phyloP scores from a whole-genome alignment of 1,139 yeast species.

The Geotrichum fermentans region DNA sequence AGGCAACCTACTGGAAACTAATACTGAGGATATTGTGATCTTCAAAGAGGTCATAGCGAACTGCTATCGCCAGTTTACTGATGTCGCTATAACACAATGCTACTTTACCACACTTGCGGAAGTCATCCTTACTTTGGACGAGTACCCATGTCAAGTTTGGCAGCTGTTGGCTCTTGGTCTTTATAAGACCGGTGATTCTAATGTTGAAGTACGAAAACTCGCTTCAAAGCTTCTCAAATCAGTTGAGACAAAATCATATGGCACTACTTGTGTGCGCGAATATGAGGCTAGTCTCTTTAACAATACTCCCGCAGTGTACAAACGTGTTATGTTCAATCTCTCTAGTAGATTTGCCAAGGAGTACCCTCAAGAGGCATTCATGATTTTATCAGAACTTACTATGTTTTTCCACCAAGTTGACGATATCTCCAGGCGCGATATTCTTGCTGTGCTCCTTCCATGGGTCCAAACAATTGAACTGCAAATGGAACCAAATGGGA shows the following conservation, averaged over 20 bases:
- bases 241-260: conserved; percentile 52
- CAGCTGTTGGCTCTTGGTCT: conserved; percentile 61
- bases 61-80: conserved; percentile 50
- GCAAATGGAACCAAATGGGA: conserved; percentile 46
- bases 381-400: conserved; percentile 67
- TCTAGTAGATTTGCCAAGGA: conserved; percentile 58
- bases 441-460: conserved; percentile 74
- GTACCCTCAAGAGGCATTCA: conserved; percentile 54
- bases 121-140: conserved; percentile 46
- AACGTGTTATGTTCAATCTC: conserved; percentile 66
- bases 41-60: conserved; percentile 60
- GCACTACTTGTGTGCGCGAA: conserved; percentile 44
- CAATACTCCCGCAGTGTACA: conserved; percentile 66
- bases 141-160: conserved; percentile 46
- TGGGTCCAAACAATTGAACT: conserved; percentile 84
- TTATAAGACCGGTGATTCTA: conserved; percentile 66
- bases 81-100: conserved; percentile 49
- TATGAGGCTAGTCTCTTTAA: conserved; percentile 62
- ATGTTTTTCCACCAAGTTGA: conserved; percentile 63
- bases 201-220: conserved; percentile 52
- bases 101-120: conserved; percentile 71
- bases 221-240: conserved; percentile 57
- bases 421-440: conserved; percentile 60
- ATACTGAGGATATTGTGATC: conserved; percentile 53
- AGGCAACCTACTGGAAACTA: conserved; percentile 56